These are phyloP conservation scores for Cyberlindnera xylosilytica DNA, from an alignment of 805 yeast genomes.

Conservation along the genomic window DNA sequence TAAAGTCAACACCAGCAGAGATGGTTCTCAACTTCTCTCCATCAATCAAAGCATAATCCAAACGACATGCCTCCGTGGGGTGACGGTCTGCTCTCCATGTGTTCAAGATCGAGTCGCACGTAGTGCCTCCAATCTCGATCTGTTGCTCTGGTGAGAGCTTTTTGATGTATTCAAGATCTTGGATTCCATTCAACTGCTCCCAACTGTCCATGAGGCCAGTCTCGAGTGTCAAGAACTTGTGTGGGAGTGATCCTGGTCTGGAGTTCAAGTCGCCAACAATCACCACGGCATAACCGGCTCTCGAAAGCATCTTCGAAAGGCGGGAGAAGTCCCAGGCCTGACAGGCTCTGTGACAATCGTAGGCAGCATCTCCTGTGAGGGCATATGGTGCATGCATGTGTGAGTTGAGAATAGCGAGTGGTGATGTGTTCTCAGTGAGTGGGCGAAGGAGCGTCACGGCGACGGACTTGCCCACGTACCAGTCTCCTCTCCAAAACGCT, in stretches of 20 bases:
- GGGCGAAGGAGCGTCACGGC: constrained; percentile 69
- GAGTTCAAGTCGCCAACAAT: constrained; percentile 94
- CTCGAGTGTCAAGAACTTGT: constrained; percentile 64
- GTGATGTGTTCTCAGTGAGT: constrained; percentile 40
- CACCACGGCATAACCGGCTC: constrained; percentile 80
- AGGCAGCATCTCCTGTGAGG: constrained; percentile 78
- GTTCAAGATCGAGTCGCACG: constrained; percentile 85
- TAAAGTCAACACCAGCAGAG: constrained; percentile 70
- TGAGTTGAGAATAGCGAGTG: constrained; percentile 79
- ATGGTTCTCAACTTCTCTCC: constrained; percentile 46
- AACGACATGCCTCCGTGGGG: constrained; percentile 56
- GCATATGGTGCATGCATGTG: constrained; percentile 99
- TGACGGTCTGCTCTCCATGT: constrained; percentile 64
- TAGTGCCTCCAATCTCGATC: constrained; percentile 70
- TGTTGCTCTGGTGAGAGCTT: constrained; percentile 56
- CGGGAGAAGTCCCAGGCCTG: constrained; percentile 96
- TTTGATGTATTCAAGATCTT: constrained; percentile 40
- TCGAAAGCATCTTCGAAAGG: constrained; percentile 54
- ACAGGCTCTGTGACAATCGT: constrained; percentile 83
- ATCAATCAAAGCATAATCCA: constrained; percentile 87
- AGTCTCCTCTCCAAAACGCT: constrained; percentile 93
- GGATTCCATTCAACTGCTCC: constrained; percentile 60
- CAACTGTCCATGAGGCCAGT: constrained; percentile 79
- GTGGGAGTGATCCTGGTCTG: constrained; percentile 81
- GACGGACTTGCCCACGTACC: constrained; percentile 92